Base-by-base conservation (phyloP, 202 grass and related monocot species). In the Dendrocalamus latiflorus region DNA sequence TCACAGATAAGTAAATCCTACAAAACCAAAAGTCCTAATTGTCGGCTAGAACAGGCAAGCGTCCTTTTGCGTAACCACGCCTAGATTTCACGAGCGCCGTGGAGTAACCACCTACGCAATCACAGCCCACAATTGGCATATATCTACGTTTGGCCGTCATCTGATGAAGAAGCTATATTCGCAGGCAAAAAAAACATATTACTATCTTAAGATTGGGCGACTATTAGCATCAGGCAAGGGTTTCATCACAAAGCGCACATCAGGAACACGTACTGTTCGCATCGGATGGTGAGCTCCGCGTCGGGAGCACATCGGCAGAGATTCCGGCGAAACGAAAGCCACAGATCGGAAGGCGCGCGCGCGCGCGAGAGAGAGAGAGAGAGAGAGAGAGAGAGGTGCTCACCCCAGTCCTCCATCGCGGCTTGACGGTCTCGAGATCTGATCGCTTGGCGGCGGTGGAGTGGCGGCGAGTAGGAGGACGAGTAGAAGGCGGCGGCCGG, bases 361-460 rank as follows among this genome's bases (percentile, higher is more conserved):
- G n/a, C n/a, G n/a, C n/a, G n/a, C n/a, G n/a, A n/a, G n/a, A n/a
- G n/a, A n/a, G n/a, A n/a, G n/a, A n/a, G n/a, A n/a, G n/a, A n/a
- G n/a, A n/a, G n/a, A n/a, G n/a, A n/a, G n/a, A n/a, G n/a, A n/a
- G n/a, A n/a, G n/a, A n/a, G n/a, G n/a, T n/a, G n/a, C n/a, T n/a
- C n/a, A n/a, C n/a, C n/a, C n/a, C n/a, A n/a, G n/a, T n/a, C n/a
- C n/a, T n/a, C n/a, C n/a, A n/a, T n/a, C 21, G 66, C 4, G 66
- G 58, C 1, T 64, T 10, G 78, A 30, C 20, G 78, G 74, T 56
- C 22, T 60, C 73, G 17, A 86, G 88, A 89, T 82, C 78, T 64
- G 78, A 37, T 66, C 66, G 78, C 43, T 12, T 13, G 33, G 24
- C 56, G 55, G 10, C 0, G 45, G 3, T 0, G 62, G 4, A 13